Base-by-base conservation (phyloP, 2,329 filamentous ascomycete genomes). In the Elsinoe fawcettii region DNA sequence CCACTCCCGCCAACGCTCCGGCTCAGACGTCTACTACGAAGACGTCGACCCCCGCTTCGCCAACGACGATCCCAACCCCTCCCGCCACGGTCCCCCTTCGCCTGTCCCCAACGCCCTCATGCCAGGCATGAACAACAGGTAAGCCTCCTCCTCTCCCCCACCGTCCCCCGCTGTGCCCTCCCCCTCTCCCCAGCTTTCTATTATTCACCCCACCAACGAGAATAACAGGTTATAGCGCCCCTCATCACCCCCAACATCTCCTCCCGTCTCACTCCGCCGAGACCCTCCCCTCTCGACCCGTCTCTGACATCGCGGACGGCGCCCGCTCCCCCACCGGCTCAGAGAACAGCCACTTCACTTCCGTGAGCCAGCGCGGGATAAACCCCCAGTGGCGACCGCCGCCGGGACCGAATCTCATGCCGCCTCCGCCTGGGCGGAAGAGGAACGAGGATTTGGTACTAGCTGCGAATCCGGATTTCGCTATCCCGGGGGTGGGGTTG, bases 31-130 rank as follows among this genome's bases (percentile, higher is more conserved):
- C 61, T 97, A 97, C 73, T 95, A 95, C 67, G 93, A 97, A 77
- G 92, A 97, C 69, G 83, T 96, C 11, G 90, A 96, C 63, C 90
- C 92, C 44, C 87, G 85, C 58, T 97, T 96, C 66, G 87, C 84
- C 32, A 79, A 82, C 58, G 72, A 73, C 23, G 56, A 64, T 56
- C 60, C 61, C 63, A 60, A 46, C 60, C 56, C 37, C n/a, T 37
- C 43, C 23, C 41, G 41, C 43, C 47, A 49, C 43, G 43, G 34
- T 22, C 27, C 46, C n/a, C 54, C 54, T 9, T 36, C 59, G 51
- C 60, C 60, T 11, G 61, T 65, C n/a, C 63, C 64, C 9, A 60
- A 61, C 20, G 63, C 60, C 4, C 58, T 64, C 47, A 64, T 60
- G 14, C 63, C 63, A 27, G 63, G 63, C 43, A 23, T 36, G 25